Base-by-base conservation (phyloP, 1,139 yeast genomes). In the Yamadazyma dushanensis region DNA sequence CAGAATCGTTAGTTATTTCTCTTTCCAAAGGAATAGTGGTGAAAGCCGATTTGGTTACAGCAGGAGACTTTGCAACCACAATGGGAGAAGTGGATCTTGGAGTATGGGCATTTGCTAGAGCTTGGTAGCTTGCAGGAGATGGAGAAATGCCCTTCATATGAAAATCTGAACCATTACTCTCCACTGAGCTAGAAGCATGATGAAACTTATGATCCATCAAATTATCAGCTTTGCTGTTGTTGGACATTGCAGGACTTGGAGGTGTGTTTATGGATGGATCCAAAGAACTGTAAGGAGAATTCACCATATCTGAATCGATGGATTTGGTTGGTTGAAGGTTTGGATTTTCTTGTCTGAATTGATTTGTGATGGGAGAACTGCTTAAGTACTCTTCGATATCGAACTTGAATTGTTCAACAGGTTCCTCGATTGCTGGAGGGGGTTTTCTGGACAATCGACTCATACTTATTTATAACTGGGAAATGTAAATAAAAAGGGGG, bases 261-360 rank as follows among this genome's bases (percentile, higher is more conserved):
- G 40, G 43, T 5, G 36, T 34, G n/a, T 27, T 33, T 5, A 37
- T 34, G 3, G 46, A 43, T 10, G 49, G 46, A 34, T 42, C 50
- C 29, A 45, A 36, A 6, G 51, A 44, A 14, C 34, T 34, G 31
- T 41, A 42, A 4, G 42, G 43, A 17, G 25, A 19, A 11, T 38
- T 43, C 27, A 29, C 15, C 16, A 38, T 38, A 16, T 36, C 39
- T 21, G 37, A 35, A 13, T 36, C 44, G 26, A 34, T 39, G 1
- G 47, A 33, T 8, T 24, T 29, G 2, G 46, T 35, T 1, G 61
- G 60, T 18, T 52, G 61, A 23, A 59, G 41, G 39, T 59, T 59
- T n/a, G 64, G 64, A 36, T 59, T 57, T 9, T 51, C 54, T 9
- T 41, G 41, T 36, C 64, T 45, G 32, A 53, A 57, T 24, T 46